phyloP scores from a whole-genome alignment of 352 stramenopile genomes.

The Pythium rhizo-oryzae region DNA sequence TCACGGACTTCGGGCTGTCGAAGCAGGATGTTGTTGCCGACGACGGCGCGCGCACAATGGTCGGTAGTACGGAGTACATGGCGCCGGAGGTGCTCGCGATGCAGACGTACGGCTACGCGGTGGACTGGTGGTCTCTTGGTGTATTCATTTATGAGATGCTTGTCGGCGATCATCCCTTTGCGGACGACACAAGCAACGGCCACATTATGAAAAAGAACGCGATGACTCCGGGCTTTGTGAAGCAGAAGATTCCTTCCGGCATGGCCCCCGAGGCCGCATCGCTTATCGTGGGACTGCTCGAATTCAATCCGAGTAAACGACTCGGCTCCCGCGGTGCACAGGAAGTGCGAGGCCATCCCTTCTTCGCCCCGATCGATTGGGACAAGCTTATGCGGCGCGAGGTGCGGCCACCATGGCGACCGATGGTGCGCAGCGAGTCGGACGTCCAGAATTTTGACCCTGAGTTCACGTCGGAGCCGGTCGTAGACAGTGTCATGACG shows the following conservation, averaged over 20 bases:
- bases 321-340: conserved; percentile 60
- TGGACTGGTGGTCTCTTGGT: conserved; percentile 94
- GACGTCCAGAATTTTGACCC: conserved; percentile 81
- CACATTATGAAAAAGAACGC: conserved; percentile 89
- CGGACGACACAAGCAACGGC: conserved; percentile 68
- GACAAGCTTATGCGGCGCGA: conserved; percentile 71
- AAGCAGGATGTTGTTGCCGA: conserved; percentile 79
- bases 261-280: conserved; percentile 73
- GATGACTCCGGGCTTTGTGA: conserved; percentile 67
- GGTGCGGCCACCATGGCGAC: conserved; percentile 59
- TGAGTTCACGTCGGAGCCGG: conserved; percentile 74
- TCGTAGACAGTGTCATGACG: conserved; percentile 77
- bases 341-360: conserved; percentile 83
- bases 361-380: conserved; percentile 87
- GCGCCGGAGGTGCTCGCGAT: conserved; percentile 84
- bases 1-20: conserved; percentile 97
- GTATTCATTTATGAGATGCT: conserved; percentile 93
- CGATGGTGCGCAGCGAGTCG: conserved; percentile 65
- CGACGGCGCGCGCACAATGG: conserved; percentile 64
- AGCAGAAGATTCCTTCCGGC: conserved; percentile 59
- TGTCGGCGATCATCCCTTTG: conserved; percentile 88
- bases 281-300: conserved; percentile 76
- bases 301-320: conserved; percentile 70
- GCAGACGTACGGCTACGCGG: conserved; percentile 80
- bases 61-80: conserved; percentile 91